phyloP scores from a whole-genome alignment of 2,329 filamentous ascomycete genomes.

The Paecilomyces sp. region DNA sequence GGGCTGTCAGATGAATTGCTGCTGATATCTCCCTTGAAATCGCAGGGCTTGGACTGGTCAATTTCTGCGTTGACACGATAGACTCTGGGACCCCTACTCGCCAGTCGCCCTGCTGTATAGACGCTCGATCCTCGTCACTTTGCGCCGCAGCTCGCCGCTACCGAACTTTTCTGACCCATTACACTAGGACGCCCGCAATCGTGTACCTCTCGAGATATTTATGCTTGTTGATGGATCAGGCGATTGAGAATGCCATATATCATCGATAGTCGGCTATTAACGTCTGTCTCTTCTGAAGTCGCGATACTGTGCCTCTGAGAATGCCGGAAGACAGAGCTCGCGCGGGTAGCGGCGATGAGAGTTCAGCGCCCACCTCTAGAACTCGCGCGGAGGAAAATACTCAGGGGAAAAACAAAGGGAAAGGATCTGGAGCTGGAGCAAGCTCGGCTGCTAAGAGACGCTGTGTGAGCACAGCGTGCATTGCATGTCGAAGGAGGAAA shows the following conservation, averaged over 20 bases:
- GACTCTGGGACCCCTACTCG: not conserved
- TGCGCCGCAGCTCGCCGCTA: not conserved
- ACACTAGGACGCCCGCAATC: not conserved
- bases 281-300: not conserved
- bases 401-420: slow-evolving; percentile 22
- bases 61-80: not conserved
- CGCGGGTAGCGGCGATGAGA: not conserved
- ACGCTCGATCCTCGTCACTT: not conserved
- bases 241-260: not conserved
- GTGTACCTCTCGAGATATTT: not conserved
- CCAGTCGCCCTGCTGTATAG: not conserved
- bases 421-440: slow-evolving; percentile 9
- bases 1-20: not conserved
- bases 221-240: not conserved
- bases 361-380: not conserved
- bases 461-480: slow-evolving; percentile 78
- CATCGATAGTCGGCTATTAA: not conserved
- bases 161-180: not conserved
- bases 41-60: not conserved
- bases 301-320: not conserved
- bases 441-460: slow-evolving; percentile 52
- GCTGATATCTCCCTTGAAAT: not conserved
- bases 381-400: not conserved
- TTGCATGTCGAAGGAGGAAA: slow-evolving; percentile 71
- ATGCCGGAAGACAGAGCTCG: not conserved